Evolutionary conservation across 1,139 yeast species (phyloP), one percentile per base, ranked within the genome.

Genomic region (Suhomyces bolitotheri): DNA sequence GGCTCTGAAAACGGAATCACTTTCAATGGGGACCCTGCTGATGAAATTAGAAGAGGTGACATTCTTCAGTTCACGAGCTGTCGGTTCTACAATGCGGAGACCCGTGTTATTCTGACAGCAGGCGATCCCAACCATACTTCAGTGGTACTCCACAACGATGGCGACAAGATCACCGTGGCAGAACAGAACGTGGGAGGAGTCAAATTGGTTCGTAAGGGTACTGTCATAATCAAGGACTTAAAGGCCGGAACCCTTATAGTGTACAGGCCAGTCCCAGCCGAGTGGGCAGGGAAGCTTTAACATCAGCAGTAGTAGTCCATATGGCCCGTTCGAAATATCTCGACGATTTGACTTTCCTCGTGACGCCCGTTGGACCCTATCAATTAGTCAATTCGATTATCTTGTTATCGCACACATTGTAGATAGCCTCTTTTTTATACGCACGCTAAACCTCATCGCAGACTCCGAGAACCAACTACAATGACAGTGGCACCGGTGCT

Each of bases 71-170:
- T 60, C 41, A 63, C 60, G 29, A 45, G 58, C 3, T 75, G 79
- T 38, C 56, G 59, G 14, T 78, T 82, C 46, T 59, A 58, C 49
- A 58, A 49, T 52, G 58, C 36, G 29, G 54, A 40, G 31, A 51
- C 32, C 44, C 64, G 64, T 12, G 29, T 45, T 3, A 56, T 58
- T 1, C 56, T 53, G 37, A 60, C 61, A 2, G 71, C 59, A 2
- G 90, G 90, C 0, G 64, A 66, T 7, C 90, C 90, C 2, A 77
- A 82, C 53, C 90, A 82, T 51, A 82, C 90, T 0, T 63, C 85
- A 1, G 71, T 82, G 12, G 82, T 82, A 1, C 50, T 72, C n/a
- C 63, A 53, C 9, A 61, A 62, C 29, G 49, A 46, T 1, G 59
- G 57, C 1, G 64, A 56, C 4, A 51, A 45, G 26, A 43, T 80